Base-by-base conservation (phyloP, 345 rosid species). In the Gossypium anomalum region DNA sequence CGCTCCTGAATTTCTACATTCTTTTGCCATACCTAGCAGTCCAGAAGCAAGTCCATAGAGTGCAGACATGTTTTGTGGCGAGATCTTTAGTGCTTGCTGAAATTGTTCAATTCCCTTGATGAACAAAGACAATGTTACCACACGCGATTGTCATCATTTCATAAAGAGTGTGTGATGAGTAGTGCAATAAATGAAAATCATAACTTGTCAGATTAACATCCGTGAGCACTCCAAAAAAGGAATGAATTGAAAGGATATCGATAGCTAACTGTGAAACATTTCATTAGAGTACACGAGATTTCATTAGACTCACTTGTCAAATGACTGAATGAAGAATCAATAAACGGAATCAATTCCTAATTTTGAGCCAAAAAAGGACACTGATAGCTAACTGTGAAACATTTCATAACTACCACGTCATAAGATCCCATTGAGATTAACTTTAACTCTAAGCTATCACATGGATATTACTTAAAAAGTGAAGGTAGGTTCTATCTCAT, bases 31-130 rank as follows among this genome's bases (percentile, higher is more conserved):
- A 73, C 94, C 86, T 78, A 91, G 88, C 79, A 90, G 82, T 71
- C 91, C 97, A 82, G 94, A 87, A 61, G 94, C 94, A 77, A 91
- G 87, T 71, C 99, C 98, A 79, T 89, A 87, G 80, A 80, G 88
- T 78, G 90, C 96, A 69, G 98, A 82, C 57, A 89, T 77, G 83
- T 89, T 88, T 71, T 86, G 84, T 74, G 97, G 93, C 53, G 94
- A 83, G 71, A 91, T 85, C 82, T 90, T 84, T 60, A 93, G 73
- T 49, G 97, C 95, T 84, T 80, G 87, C 82, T 76, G 91, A 88
- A 89, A 93, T 44, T 83, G 89, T 74, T 95, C 99, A 77, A 93
- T 82, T 76, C 90, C 97, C 98, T 95, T 76, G 23, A 57, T 15
- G 76, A 14, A 80, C 55, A 80, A 76, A 79, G 60, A 89, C 76